Base-by-base conservation (phyloP, 306 rosid species). In the Biancaea sappan region DNA sequence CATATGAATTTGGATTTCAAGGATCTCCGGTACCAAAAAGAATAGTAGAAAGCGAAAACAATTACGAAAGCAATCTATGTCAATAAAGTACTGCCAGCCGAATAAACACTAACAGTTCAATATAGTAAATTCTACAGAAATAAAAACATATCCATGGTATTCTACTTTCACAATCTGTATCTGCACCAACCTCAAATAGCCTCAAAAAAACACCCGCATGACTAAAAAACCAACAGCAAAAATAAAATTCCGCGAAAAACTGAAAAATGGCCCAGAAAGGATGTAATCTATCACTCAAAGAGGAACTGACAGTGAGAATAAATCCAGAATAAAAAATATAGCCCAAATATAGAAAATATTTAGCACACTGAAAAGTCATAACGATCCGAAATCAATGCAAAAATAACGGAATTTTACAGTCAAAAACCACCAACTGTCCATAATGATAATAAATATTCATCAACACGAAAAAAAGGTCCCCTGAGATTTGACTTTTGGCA, bases 371-470 rank as follows among this genome's bases (percentile, higher is more conserved):
- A 29, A 31, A 58, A 75, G 84, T 75, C 74, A 72, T 62, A 77
- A 77, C 4, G 82, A 84, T 84, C 82, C 84, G 80, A 76, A 80
- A 72, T 76, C 22, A 35, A 60, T 52, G 87, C 47, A 10, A 44
- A 57, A 64, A 64, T 44, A 72, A 52, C 18, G 82, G 80, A 66
- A 76, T 21, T 56, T 47, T 16, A 44, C 52, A 68, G 79, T 46
- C 59, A 83, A 76, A 40, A 72, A 46, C 61, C 46, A 8, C 43
- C 3, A 50, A 62, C 9, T 54, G 40, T 31, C 76, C 67, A 35
- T 35, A 64, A 28, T 28, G 31, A 58, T 18, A 43, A 44, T 0
- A n/a, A 26, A 5, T 13, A 57, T 15, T 35, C 54, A 31, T 18
- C 41, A 65, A 64, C 21, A 54, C 21, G 28, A 28, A 53, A 56